Conservation (phyloP, 2,329 filamentous ascomycete genomes). For the Phaeophleospora eucalypticola region DNA sequence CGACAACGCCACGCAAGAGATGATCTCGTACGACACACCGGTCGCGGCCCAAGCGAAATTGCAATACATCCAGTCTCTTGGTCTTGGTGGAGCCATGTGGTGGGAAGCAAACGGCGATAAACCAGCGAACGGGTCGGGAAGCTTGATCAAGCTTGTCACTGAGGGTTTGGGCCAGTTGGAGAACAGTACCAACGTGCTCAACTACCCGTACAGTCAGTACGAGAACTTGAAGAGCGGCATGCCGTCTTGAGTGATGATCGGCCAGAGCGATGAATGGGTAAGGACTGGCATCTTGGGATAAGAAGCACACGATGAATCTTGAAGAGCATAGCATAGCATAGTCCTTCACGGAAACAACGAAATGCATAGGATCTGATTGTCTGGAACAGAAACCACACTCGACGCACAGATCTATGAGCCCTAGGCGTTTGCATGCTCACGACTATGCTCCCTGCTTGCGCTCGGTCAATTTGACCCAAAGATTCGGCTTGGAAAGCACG, state of each 20-base stretch:
- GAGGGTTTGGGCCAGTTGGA: conserved; percentile 43
- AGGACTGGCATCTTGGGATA: background rate
- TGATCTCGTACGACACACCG: conserved; percentile 74
- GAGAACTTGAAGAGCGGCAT: conserved; percentile 49
- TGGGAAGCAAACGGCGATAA: conserved; percentile 81
- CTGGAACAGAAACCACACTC: too few species aligned
- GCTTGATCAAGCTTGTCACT: conserved; percentile 54
- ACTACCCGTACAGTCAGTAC: conserved; percentile 52
- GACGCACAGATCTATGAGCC: too few species aligned
- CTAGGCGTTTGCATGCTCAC: too few species aligned
- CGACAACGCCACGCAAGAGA: conserved; percentile 54
- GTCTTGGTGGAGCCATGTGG: conserved; percentile 91
- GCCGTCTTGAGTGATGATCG: conserved; percentile 13
- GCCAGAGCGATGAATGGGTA: background rate
- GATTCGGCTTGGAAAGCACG: too few species aligned
- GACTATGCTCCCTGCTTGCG: too few species aligned
- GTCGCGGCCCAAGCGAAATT: conserved; percentile 65
- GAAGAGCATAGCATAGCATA: too few species aligned
- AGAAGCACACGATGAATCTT: too few species aligned
- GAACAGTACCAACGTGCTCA: conserved; percentile 44
- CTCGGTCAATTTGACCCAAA: too few species aligned
- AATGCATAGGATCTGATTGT: too few species aligned
- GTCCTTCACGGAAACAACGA: too few species aligned
- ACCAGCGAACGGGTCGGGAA: conserved; percentile 37
- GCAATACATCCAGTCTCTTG: conserved; percentile 60